Evolutionary conservation across 345 rosid species (phyloP), one percentile per base, ranked within the genome.

Genomic region (Laguncularia racemosa): DNA sequence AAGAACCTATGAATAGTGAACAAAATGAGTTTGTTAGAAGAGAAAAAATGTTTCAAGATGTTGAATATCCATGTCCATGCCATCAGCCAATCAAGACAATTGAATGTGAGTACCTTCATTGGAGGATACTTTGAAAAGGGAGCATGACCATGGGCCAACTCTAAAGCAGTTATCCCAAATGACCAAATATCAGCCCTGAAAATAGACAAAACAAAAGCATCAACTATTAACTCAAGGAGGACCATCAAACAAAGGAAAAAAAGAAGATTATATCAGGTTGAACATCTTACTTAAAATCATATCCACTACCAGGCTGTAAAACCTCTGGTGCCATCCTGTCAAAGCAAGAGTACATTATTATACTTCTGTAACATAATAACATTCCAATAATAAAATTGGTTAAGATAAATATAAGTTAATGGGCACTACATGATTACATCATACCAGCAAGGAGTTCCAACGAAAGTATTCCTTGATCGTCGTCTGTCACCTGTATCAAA

Each of bases 311-410:
- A 18, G 92, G 97, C 84, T 95, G 99, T 75, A 95, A 73, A 38
- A 95, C 99, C 76, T 95, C 99, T 0, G 97, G 99, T 47, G 99
- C 99, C 96, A 90, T 95, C 99, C 99, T 95, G 80, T 56, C 71
- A 68, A 63, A 53, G 26, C 44, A 28, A 20, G 46, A 50, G 54
- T 38, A 46, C 44, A 19, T 18, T 12, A 20, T 18, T 52, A 20
- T 1, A 14, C 16, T 46, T 14, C 17, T 17, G 28, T 2, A 64
- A 64, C 52, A 38, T 44, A 19, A n/a, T 12, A 33, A 17, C 2
- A 43, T 52, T 6, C 48, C 46, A 69, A 28, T 45, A 14, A 12
- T 16, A 52, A 52, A 49, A 49, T 18, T 59, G 20, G 17, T 1
- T 20, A 12, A 6, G 16, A 8, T 20, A 33, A 21, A 48, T n/a